Percentiles rank a stretch among this genome's conserved stretches.
These are phyloP conservation scores for Tetrastigma voinierianum DNA, from an alignment of 164 flowering plant genomes.

Conservation along the genomic window DNA sequence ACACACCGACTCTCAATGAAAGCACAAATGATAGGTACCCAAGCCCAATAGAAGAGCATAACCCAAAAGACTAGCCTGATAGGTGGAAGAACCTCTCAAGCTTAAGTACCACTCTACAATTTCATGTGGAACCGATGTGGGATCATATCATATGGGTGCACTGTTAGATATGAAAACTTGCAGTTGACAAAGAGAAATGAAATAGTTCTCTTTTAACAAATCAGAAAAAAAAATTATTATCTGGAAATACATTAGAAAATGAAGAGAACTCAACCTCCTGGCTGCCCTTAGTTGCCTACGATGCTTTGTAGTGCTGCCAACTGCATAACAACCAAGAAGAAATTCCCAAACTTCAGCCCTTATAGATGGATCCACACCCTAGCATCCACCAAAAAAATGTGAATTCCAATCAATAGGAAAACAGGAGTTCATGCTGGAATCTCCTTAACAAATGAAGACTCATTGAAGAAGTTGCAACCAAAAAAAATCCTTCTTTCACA, in stretches of 20 bases:
- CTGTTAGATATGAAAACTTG: too few species aligned
- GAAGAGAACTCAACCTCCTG: slow-evolving; percentile 46
- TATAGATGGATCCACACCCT: slow-evolving; percentile 94
- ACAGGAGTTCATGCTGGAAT: background rate
- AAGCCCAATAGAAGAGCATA: too few species aligned
- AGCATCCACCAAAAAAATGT: slow-evolving; percentile 10
- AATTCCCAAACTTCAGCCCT: slow-evolving; percentile 96
- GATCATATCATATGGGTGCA: too few species aligned
- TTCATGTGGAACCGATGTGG: too few species aligned
- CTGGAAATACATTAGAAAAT: background rate
- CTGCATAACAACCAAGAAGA: slow-evolving; percentile 85
- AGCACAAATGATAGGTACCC: too few species aligned
- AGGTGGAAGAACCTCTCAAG: too few species aligned
- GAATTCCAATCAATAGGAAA: background rate
- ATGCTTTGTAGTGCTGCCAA: slow-evolving; percentile 64
- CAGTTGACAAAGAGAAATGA: too few species aligned
- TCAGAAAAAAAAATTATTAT: background rate
- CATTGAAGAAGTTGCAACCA: background rate
- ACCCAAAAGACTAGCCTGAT: too few species aligned
- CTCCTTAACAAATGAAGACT: background rate
- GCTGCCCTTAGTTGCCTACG: slow-evolving; percentile 63
- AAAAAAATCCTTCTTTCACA: background rate
- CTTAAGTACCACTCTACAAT: too few species aligned
- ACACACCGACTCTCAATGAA: too few species aligned
- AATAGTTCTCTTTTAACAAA: background rate